Evolutionary conservation across 768 basidiomycete genomes (phyloP), one percentile per base, ranked within the genome.

Genomic region (Cyclocybe cylindracea): DNA sequence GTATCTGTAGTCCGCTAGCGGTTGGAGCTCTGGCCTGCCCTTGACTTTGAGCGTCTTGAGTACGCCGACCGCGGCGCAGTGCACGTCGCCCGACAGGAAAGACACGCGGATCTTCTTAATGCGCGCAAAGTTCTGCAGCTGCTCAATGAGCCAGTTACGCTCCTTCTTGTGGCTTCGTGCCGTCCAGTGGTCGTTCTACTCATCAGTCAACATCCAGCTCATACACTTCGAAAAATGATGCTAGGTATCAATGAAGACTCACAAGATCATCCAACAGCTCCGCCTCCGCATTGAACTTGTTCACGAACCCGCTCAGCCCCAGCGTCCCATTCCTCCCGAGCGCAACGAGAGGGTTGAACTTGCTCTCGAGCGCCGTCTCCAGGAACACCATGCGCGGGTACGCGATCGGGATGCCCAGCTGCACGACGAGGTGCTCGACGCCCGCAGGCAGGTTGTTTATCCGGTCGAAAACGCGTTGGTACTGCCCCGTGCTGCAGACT

Each of bases 321-420:
- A 89, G 54, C 0, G 80, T 73, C 7, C 89, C 89, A 39, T 74
- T 72, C 64, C 83, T 80, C 7, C 87, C 89, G 7, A 98, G 74
- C 3, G 85, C 79, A 35, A 87, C 81, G 39, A 98, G 70, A 2
- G 95, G 94, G 65, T 98, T 98, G 44, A 87, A 76, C 68, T 88
- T 94, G 31, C 83, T 86, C 39, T 89, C 88, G 24, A 98, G 70
- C 7, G 87, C 81, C 18, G 70, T 73, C 67, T 91, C 96, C 56
- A 97, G 71, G 66, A 96, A 94, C 2, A 91, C 89, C 85, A 94
- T 86, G 45, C 95, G 87, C 31, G 96, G 96, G 65, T 98, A 98
- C 4, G 92, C 92, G 55, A 94, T 87, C 0, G 89, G 89, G 47
- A 91, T 82, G 80, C 95, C 95, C 18, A 94, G 64, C 59, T 91